A percentile compares a stretch with the other conserved stretches of the same genome.
These are phyloP conservation scores for Teunomyces tritomae DNA, from an alignment of 805 yeast genomes.

Conservation along the genomic window DNA sequence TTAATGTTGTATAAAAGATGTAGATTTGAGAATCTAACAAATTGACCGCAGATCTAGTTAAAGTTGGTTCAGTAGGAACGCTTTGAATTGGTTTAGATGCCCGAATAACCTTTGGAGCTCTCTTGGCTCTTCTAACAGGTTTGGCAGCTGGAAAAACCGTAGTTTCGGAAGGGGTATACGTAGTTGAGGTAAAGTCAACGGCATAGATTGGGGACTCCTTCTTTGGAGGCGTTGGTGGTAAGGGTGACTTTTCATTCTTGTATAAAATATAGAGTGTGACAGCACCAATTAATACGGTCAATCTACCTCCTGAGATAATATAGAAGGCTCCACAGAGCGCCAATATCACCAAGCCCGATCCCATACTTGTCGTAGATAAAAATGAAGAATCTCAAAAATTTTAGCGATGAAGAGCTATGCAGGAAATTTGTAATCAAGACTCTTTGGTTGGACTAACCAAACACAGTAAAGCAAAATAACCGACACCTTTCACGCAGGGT, in stretches of 20 bases:
- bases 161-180: slow-evolving; percentile 23
- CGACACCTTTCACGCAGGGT: too few species aligned
- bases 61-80: slow-evolving; percentile 27
- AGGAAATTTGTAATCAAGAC: slow-evolving; percentile 1
- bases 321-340: slow-evolving; percentile 27
- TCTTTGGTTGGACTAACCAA: neutral
- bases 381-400: neutral
- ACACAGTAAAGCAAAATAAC: neutral
- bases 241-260: neutral
- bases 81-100: slow-evolving; percentile 28
- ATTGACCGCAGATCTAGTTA: slow-evolving; percentile 38
- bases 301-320: slow-evolving; percentile 42
- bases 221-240: neutral
- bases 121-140: slow-evolving; percentile 22
- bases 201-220: slow-evolving; percentile 36
- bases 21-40: slow-evolving; percentile 55
- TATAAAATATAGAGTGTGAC: neutral
- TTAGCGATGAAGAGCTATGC: neutral
- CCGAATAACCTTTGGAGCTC: slow-evolving; percentile 43
- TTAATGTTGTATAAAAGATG: slow-evolving; percentile 79
- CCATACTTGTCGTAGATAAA: slow-evolving; percentile 7
- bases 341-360: slow-evolving; percentile 11
- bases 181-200: slow-evolving; percentile 41
- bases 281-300: slow-evolving; percentile 23
- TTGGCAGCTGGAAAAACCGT: slow-evolving; percentile 16